phyloP scores from a whole-genome alignment of 2,329 filamentous ascomycete species.

The Fusarium sp. region DNA sequence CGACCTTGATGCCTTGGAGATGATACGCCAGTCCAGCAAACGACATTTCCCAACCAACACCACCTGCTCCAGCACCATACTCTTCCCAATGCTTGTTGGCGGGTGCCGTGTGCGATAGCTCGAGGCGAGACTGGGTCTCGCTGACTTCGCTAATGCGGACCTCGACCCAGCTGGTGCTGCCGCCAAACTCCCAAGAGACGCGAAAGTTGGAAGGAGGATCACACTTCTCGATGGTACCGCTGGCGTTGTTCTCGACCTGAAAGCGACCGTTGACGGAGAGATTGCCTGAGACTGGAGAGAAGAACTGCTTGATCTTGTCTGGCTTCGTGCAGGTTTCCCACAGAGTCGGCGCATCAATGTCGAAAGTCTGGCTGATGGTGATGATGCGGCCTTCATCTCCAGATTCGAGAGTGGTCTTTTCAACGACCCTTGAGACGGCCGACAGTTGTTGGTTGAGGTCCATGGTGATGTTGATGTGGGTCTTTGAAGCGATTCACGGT shows the following conservation, averaged over 20 bases:
- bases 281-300: background rate
- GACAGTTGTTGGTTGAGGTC: background rate
- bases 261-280: conserved; percentile 1
- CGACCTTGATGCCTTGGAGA: background rate
- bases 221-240: background rate
- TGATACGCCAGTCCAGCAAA: background rate
- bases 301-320: conserved; percentile 1
- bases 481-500: background rate
- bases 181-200: background rate
- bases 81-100: conserved; percentile 1
- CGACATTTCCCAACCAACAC: conserved; percentile 3
- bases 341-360: background rate
- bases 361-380: background rate
- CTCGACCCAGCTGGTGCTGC: background rate
- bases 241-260: conserved; percentile 8
- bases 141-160: background rate
- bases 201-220: background rate
- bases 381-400: background rate
- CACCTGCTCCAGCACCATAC: conserved; percentile 1
- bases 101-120: background rate
- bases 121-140: background rate
- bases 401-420: background rate
- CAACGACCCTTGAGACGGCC: background rate
- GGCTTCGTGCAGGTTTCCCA: background rate
- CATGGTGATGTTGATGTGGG: background rate